Evolutionary conservation across 495 filamentous ascomycete genomes (phyloP).

Genomic region (Aspergillus nanangensis): DNA sequence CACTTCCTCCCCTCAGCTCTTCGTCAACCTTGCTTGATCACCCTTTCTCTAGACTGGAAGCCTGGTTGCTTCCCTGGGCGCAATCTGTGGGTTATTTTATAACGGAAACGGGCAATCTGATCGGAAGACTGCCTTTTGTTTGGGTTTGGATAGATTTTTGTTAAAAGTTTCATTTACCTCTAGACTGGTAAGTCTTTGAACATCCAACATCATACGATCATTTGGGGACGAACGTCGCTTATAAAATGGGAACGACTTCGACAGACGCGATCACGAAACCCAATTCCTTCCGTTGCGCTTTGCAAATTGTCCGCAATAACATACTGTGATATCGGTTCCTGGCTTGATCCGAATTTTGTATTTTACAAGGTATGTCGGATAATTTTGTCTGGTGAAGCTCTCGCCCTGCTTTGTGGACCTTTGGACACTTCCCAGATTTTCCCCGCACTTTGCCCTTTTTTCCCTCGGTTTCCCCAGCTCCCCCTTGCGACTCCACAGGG

Average conservation of each 20-base stretch:
- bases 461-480: neutral
- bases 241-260: slow-evolving; percentile 1
- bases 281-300: slow-evolving; percentile 12
- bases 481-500: neutral
- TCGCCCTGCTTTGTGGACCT: too few relatives aligned
- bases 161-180: slow-evolving; percentile 18
- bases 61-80: slow-evolving; percentile 31
- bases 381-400: too few relatives aligned
- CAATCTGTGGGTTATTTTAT: slow-evolving; percentile 5
- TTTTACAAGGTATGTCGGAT: slow-evolving; percentile 16
- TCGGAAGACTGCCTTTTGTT: slow-evolving; percentile 14
- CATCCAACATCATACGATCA: slow-evolving; percentile 6
- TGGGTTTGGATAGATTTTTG: slow-evolving; percentile 12
- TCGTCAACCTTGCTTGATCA: slow-evolving; percentile 9
- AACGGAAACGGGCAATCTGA: slow-evolving; percentile 14
- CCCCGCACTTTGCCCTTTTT: neutral
- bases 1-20: neutral
- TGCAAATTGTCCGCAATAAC: slow-evolving; percentile 11
- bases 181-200: slow-evolving; percentile 23
- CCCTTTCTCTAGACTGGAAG: slow-evolving; percentile 18
- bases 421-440: neutral
- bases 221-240: slow-evolving; percentile 2
- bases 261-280: slow-evolving; percentile 26
- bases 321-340: slow-evolving; percentile 10
- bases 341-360: slow-evolving; percentile 11